phyloP scores from a whole-genome alignment of 1,284 basidiomycete species.

The Cryptococcus sp. region DNA sequence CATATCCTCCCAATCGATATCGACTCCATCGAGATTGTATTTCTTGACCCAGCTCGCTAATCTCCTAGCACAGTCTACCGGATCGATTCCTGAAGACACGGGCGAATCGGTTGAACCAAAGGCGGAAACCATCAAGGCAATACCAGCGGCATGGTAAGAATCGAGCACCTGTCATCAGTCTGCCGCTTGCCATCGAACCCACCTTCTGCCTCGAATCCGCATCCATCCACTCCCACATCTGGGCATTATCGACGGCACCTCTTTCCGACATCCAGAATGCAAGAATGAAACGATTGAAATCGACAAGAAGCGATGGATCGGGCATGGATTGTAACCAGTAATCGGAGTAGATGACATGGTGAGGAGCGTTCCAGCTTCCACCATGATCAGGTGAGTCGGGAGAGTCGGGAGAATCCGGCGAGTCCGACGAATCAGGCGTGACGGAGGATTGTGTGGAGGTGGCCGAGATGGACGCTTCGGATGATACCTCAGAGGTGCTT shows the following conservation, averaged over 20 bases:
- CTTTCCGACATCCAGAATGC: constrained; percentile 50
- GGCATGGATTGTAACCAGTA: constrained; percentile 30
- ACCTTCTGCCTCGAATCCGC: constrained; percentile 17
- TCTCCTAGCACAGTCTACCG: constrained; percentile 35
- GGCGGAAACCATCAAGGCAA: constrained; percentile 50
- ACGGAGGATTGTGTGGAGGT: background rate
- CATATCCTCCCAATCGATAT: constrained; percentile 52
- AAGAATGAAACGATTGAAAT: constrained; percentile 50
- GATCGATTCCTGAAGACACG: constrained; percentile 43
- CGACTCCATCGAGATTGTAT: constrained; percentile 53
- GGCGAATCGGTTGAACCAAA: constrained; percentile 51
- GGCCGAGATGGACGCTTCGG: constrained; percentile 1
- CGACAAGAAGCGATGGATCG: constrained; percentile 24
- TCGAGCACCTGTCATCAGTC: constrained; percentile 26
- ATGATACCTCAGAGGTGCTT: constrained; percentile 5
- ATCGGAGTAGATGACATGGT: constrained; percentile 44
- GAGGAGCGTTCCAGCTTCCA: constrained; percentile 28
- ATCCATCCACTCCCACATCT: constrained; percentile 37
- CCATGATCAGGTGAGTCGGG: background rate
- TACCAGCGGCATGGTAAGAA: constrained; percentile 49
- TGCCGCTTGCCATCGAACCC: background rate
- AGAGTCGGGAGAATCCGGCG: constrained; percentile 2
- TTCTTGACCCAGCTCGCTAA: constrained; percentile 46
- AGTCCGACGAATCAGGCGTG: background rate
- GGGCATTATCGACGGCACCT: constrained; percentile 43